Evolutionary conservation across 257 asterid species (phyloP).

Genomic region (Paraleonurus japonicus): DNA sequence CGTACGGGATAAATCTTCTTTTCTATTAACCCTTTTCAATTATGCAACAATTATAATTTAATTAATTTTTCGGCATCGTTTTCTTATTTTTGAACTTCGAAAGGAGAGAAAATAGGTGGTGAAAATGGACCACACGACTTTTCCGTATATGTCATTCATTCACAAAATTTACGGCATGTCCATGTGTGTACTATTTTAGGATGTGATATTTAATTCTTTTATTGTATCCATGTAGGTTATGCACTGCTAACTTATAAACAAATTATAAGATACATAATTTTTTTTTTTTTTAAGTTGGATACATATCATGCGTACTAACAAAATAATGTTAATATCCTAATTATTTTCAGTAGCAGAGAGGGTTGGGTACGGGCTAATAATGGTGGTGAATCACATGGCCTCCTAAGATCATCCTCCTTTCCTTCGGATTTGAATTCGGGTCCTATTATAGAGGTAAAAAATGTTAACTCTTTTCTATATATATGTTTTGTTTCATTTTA

Average conservation of each 20-base stretch:
- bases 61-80: too few relatives aligned
- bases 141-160: background rate
- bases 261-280: too few relatives aligned
- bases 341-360: conserved; percentile 52
- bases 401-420: conserved; percentile 44
- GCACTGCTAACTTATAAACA: background rate
- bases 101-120: background rate
- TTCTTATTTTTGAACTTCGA: background rate
- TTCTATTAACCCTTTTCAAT: background rate
- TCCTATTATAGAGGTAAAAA: conserved; percentile 55
- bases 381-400: conserved; percentile 40
- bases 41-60: background rate
- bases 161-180: too few relatives aligned
- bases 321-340: background rate
- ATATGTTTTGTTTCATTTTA: too few relatives aligned
- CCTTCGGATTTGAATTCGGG: conserved; percentile 55
- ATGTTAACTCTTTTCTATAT: too few relatives aligned
- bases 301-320: background rate
- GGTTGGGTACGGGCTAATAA: conserved; percentile 53
- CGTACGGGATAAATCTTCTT: background rate
- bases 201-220: too few relatives aligned
- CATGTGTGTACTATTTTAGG: too few relatives aligned
- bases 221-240: background rate
- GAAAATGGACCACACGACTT: background rate
- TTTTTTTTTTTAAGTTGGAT: background rate